Base-by-base conservation (phyloP, 1,284 basidiomycete species). In the Ceratobasidium papillatum region DNA sequence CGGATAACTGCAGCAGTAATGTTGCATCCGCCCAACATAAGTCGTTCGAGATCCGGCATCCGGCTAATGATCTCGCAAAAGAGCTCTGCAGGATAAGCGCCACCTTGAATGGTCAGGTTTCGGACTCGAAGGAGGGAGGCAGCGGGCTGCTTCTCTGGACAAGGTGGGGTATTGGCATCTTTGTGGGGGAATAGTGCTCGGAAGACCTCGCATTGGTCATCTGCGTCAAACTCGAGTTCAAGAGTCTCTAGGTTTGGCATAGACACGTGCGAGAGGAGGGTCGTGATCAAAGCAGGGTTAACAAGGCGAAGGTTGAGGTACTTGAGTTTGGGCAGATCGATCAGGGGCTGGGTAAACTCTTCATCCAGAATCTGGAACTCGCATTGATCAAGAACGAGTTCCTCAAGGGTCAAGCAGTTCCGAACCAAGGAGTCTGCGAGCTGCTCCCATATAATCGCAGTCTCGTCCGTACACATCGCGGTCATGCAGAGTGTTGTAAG, bases 11-110 rank as follows among this genome's bases (percentile, higher is more conserved):
- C 68, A 38, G 34, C 17, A 22, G 68, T 71, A 7, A 59, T 54
- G 54, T 19, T 32, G 32, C 68, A 71, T 36, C 68, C 68, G 30
- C 68, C 68, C 1, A 71, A 41, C 68, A 71, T 71, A 25, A 71
- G 68, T 41, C 68, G 68, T 27, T 71, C 68, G 32, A 71, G 68
- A 14, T 71, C 54, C 7, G 68, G 68, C 68, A 71, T 71, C n/a
- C 68, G 68, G 34, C 54, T 59, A 19, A 71, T 49, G 43, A 71
- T 71, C 19, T 71, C 68, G 54, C 68, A 71, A 59, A 71, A 58
- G 36, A 71, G 52, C 7, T 71, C 68, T 32, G 68, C 68, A 2
- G 52, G 68, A 38, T 71, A 71, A 1, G 68, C 68, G 38, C 68
- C 68, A n/a, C 68, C 68, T 59, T 71, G 68, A 12, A 71, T 71